Base-by-base conservation (phyloP, 1,284 basidiomycete species). In the Coniferiporia weirii region DNA sequence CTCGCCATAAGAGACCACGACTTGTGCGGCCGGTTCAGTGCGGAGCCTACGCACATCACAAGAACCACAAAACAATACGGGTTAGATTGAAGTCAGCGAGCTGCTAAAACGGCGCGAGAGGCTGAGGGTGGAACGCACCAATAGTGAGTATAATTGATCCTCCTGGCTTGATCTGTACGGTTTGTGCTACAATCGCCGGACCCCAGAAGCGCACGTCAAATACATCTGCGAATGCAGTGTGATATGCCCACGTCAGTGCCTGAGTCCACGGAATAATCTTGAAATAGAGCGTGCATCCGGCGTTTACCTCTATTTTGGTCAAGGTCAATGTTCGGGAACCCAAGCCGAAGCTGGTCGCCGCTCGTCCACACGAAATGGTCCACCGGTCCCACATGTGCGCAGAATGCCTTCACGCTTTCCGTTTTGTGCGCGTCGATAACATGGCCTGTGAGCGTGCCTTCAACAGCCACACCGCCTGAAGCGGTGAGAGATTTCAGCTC, bases 171-270 rank as follows among this genome's bases (percentile, higher is more conserved):
- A 66, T 46, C 53, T 64, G 63, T 8, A 60, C 66, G 4, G 54
- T 32, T 44, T 66, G 57, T 3, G 63, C 64, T 32, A 61, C 63
- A 32, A 52, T 61, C 17, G 61, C 52, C 1, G 66, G 60, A 15
- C 64, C 66, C 66, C 66, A 66, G 56, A 65, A 66, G 32, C 60
- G 59, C 8, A 66, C 62, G 32, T 66, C 64, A 36, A 65, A 66
- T 35, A 55, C 19, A 44, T 55, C 61, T 63, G 15, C 15, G 9
- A 15, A 40, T 10, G 38, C 12, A 3, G 38, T 15, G 38, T 15
- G 35, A n/a, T 19, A 32, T 8, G 7, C 20, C 1, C 27, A n/a
- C 34, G 19, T 60, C 17, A 50, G 19, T 17, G 15, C 20, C 27
- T 27, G 27, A 27, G 27, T 36, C 20, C n/a, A 38, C 1, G 40